These are phyloP conservation scores for Amanita phalloides DNA, from an alignment of 768 basidiomycete genomes.

Conservation along the genomic window DNA sequence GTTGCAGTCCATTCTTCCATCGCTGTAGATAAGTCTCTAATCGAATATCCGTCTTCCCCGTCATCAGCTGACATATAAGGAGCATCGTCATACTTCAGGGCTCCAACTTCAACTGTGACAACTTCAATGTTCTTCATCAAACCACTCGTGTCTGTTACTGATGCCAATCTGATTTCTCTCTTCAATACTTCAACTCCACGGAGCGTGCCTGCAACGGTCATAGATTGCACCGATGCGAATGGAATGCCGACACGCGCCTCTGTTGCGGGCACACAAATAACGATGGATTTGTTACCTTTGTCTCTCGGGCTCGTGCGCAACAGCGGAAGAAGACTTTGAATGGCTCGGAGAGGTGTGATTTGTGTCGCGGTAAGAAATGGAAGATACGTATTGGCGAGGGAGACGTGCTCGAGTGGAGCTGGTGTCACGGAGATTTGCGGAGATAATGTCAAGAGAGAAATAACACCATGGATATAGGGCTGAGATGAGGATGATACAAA, in stretches of 20 bases:
- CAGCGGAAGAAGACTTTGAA: constrained; percentile 69
- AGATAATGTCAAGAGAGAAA: constrained; percentile 62
- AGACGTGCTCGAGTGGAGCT: constrained; percentile 64
- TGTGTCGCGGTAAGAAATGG: constrained; percentile 69
- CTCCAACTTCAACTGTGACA: constrained; percentile 66
- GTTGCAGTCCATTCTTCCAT: constrained; percentile 69
- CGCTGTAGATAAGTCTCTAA: constrained; percentile 26
- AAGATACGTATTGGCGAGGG: constrained; percentile 50
- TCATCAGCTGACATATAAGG: neutral
- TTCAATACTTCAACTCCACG: constrained; percentile 66
- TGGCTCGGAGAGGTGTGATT: constrained; percentile 63
- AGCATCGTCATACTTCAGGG: neutral
- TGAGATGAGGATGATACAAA: constrained; percentile 54
- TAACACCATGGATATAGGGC: constrained; percentile 66
- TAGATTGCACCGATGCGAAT: constrained; percentile 53
- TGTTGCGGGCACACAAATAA: constrained; percentile 67
- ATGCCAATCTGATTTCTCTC: constrained; percentile 54
- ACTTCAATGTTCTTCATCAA: constrained; percentile 59
- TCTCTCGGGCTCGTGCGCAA: constrained; percentile 59
- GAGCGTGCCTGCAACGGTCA: constrained; percentile 66
- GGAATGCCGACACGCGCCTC: constrained; percentile 70
- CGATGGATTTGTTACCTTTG: constrained; percentile 46
- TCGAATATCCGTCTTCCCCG: neutral
- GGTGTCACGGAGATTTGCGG: constrained; percentile 26
- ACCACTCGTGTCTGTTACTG: constrained; percentile 41